A percentile compares a stretch with the other conserved stretches of the same genome.
Evolutionary conservation across 768 basidiomycete species (phyloP).

Genomic region (Tremella mesenterica): DNA sequence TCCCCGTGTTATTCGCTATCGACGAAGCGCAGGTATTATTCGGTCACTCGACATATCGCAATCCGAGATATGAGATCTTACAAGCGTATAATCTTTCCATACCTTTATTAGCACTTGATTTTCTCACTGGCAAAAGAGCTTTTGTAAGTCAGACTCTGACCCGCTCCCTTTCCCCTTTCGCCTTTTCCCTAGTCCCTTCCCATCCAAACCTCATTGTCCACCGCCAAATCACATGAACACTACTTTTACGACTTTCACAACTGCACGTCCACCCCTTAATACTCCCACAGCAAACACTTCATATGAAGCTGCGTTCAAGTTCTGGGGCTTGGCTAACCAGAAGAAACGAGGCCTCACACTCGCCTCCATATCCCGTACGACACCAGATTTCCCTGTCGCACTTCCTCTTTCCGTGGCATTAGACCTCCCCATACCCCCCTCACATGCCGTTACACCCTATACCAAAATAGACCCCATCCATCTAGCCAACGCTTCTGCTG

Average conservation of each 20-base stretch:
- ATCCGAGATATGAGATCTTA: conserved; percentile 61
- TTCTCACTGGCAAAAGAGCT: conserved; percentile 57
- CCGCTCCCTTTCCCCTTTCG: background rate
- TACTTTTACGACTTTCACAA: background rate
- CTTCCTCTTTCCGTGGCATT: conserved; percentile 62
- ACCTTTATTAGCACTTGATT: conserved; percentile 70
- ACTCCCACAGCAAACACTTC: too few relatives aligned
- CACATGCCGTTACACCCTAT: conserved; percentile 54
- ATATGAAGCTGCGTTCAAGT: too few relatives aligned
- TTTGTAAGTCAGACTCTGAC: conserved; percentile 53
- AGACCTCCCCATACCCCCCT: conserved; percentile 47
- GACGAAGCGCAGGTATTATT: conserved; percentile 84
- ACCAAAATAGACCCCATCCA: conserved; percentile 52
- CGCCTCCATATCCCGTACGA: conserved; percentile 58
- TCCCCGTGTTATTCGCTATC: conserved; percentile 71
- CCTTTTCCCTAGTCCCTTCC: background rate
- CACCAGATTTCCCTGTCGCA: conserved; percentile 55
- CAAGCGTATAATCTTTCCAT: conserved; percentile 69
- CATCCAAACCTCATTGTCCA: background rate
- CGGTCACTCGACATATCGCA: conserved; percentile 57
- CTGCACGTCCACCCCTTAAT: too few relatives aligned
- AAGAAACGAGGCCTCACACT: conserved; percentile 65
- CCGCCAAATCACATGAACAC: background rate
- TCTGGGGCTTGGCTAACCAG: background rate
- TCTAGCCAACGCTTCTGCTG: conserved; percentile 51